A percentile compares a stretch with the other conserved stretches of the same genome.
Conservation (phyloP, 495 filamentous ascomycete genomes). For the Sphaerosporella brunnea region DNA sequence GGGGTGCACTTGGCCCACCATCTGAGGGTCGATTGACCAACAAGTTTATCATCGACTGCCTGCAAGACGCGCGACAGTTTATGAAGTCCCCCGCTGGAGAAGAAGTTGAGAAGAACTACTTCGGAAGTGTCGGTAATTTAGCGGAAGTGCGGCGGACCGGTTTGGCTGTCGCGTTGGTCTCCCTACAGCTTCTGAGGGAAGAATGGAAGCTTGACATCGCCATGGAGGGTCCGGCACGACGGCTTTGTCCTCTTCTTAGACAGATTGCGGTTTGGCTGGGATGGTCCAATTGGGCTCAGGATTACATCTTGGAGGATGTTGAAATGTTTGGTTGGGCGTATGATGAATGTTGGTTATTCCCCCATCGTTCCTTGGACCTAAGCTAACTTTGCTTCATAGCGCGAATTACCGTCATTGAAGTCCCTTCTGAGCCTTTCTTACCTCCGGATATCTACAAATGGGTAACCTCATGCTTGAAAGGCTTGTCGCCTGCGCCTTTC, state of each 20-base stretch:
- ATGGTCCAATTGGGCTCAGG: conserved; percentile 54
- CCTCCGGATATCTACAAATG: conserved; percentile 47
- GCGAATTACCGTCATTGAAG: conserved; percentile 31
- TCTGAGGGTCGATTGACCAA: conserved; percentile 15
- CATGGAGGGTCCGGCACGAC: conserved; percentile 33
- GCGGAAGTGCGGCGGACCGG: conserved; percentile 19
- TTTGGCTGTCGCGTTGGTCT: conserved; percentile 47
- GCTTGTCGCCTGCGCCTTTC: conserved; percentile 32
- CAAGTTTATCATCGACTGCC: conserved; percentile 22
- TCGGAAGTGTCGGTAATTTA: conserved; percentile 7
- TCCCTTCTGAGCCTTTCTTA: conserved; percentile 41
- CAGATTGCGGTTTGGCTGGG: conserved; percentile 74
- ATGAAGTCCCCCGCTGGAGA: conserved; percentile 33
- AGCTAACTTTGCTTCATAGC: conserved; percentile 9
- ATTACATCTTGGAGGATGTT: conserved; percentile 55
- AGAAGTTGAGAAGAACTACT: conserved; percentile 29
- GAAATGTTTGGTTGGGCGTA: conserved; percentile 43
- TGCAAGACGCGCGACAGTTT: conserved; percentile 36
- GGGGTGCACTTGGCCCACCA: neutral
- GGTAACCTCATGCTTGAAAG: conserved; percentile 49
- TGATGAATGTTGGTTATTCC: conserved; percentile 31
- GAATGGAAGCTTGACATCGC: conserved; percentile 70
- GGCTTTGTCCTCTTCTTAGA: conserved; percentile 53
- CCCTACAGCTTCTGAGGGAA: conserved; percentile 68
- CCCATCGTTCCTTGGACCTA: neutral